Percentiles rank a stretch among this genome's conserved stretches.
Conservation (phyloP, 768 basidiomycete species). For the Agrocybe pediades region DNA sequence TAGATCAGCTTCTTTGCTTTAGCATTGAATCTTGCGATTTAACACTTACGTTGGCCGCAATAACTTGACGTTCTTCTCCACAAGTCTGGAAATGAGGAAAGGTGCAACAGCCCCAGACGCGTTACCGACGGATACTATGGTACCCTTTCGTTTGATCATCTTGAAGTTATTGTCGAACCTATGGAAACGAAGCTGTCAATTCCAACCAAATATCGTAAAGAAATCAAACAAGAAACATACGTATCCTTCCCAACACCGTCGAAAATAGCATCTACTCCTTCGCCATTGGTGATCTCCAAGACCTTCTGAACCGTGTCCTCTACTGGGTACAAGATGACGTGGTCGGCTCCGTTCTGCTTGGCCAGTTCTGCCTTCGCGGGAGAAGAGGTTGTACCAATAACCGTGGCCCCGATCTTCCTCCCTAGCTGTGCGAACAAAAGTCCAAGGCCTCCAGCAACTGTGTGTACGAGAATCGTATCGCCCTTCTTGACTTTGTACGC, state of each 20-base stretch:
- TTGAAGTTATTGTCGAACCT: constrained; percentile 83
- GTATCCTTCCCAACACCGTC: constrained; percentile 99
- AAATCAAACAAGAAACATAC: constrained; percentile 42
- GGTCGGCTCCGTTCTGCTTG: constrained; percentile 76
- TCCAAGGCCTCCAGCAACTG: constrained; percentile 89
- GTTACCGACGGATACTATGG: constrained; percentile 89
- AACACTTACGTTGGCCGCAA: constrained; percentile 69
- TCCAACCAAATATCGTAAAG: too few species aligned
- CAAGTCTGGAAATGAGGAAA: constrained; percentile 71
- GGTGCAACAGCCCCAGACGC: constrained; percentile 85
- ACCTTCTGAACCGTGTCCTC: constrained; percentile 78
- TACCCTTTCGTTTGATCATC: constrained; percentile 83
- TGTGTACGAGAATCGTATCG: constrained; percentile 84
- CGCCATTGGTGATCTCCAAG: constrained; percentile 72
- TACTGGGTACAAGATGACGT: constrained; percentile 80
- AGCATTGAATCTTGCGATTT: neutral
- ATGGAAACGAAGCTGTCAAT: too few species aligned
- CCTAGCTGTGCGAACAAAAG: constrained; percentile 69
- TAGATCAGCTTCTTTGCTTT: neutral
- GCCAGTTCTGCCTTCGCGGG: constrained; percentile 82
- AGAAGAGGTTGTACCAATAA: constrained; percentile 93
- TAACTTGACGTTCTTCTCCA: constrained; percentile 81
- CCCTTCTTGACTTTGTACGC: constrained; percentile 81
- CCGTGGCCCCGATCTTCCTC: constrained; percentile 75
- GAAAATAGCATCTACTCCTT: constrained; percentile 84